These are phyloP conservation scores for Nidula microcarpa DNA, from an alignment of 768 basidiomycete genomes.

Conservation along the genomic window DNA sequence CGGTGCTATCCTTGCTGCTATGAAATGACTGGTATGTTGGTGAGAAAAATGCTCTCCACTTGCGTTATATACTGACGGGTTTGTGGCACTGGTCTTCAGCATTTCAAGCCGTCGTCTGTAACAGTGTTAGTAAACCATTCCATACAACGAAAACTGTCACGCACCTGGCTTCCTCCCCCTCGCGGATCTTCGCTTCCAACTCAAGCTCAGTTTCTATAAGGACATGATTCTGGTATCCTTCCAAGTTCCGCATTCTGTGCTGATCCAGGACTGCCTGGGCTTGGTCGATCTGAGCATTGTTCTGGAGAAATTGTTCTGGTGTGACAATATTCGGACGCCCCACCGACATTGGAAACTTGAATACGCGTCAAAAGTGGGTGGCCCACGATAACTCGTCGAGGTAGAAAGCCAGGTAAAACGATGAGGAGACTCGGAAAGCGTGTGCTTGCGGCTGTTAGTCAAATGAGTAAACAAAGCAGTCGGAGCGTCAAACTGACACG, in stretches of 20 bases:
- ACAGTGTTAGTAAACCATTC: not conserved
- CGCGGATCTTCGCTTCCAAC: constrained; percentile 29
- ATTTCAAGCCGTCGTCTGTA: constrained; percentile 1
- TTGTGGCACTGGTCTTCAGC: not conserved
- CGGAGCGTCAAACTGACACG: not conserved
- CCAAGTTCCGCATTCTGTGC: constrained; percentile 36
- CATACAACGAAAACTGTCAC: not conserved
- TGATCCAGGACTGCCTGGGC: constrained; percentile 26
- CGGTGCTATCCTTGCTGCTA: not conserved
- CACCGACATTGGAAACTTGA: constrained; percentile 13
- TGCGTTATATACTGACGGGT: too few species aligned
- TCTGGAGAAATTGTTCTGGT: constrained; percentile 23
- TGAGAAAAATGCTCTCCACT: too few species aligned
- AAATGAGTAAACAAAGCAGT: not conserved
- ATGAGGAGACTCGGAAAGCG: not conserved
- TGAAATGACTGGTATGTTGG: too few species aligned
- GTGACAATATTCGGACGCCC: constrained; percentile 15
- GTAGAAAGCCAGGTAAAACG: not conserved
- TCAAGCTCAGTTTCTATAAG: constrained; percentile 17
- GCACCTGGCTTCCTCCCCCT: constrained; percentile 44
- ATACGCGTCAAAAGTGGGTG: not conserved
- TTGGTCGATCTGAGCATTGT: constrained; percentile 21
- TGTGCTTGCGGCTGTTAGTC: not conserved
- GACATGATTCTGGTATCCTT: constrained; percentile 23
- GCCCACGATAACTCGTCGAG: not conserved